Evolutionary conservation across 495 filamentous ascomycete species (phyloP).

Genomic region (Penicillium crystallinum): DNA sequence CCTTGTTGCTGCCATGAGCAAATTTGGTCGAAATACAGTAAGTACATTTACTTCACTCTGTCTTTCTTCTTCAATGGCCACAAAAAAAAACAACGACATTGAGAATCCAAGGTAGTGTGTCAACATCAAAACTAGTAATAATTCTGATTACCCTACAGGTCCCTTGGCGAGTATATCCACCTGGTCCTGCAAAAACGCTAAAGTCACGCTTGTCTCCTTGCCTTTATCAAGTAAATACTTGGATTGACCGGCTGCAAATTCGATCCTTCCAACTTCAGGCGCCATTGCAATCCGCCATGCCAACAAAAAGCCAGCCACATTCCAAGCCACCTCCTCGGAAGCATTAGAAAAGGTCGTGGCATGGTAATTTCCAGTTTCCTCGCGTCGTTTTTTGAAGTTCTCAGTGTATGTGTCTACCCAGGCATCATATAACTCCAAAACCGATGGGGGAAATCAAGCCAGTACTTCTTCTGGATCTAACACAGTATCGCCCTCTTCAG

Average conservation of each 20-base stretch:
- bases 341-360: conserved; percentile 5
- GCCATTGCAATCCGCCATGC: conserved; percentile 22
- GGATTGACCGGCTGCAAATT: conserved; percentile 5
- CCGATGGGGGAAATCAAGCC: conserved; percentile 6
- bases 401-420: conserved; percentile 19
- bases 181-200: conserved; percentile 14
- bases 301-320: conserved; percentile 20
- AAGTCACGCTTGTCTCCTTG: conserved; percentile 8
- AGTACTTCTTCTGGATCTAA: conserved; percentile 8
- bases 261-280: conserved; percentile 13
- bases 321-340: conserved; percentile 18
- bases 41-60: no score
- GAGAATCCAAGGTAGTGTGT: not conserved
- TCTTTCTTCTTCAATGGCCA: no score
- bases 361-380: conserved; percentile 3
- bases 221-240: conserved; percentile 12
- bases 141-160: not conserved
- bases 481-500: conserved; percentile 1
- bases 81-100: no score
- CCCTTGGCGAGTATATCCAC: conserved; percentile 3
- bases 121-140: not conserved
- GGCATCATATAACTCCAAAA: conserved; percentile 11
- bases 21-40: no score
- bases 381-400: conserved; percentile 10
- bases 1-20: no score